A percentile compares a stretch with the other conserved stretches of the same genome.
Evolutionary conservation across 371 early-diverging fungal species (phyloP).

Genomic region (Apophysomyces sp.): DNA sequence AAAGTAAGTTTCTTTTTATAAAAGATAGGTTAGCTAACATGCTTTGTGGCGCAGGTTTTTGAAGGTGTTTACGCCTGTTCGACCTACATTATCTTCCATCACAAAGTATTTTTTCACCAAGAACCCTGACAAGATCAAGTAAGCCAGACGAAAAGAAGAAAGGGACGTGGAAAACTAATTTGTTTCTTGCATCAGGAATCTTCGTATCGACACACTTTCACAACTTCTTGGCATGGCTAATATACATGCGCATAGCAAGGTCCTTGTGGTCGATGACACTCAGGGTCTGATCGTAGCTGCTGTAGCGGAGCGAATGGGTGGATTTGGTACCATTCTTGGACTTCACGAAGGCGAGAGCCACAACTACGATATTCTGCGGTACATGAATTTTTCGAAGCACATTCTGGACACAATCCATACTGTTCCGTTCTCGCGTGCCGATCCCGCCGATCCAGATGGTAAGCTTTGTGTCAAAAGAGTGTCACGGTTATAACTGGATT

Average conservation of each 20-base stretch:
- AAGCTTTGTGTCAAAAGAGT: slow-evolving; percentile 2
- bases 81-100: slow-evolving; percentile 75
- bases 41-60: slow-evolving; percentile 57
- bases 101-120: slow-evolving; percentile 79
- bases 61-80: slow-evolving; percentile 81
- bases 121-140: slow-evolving; percentile 82
- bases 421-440: slow-evolving; percentile 68
- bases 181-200: slow-evolving; percentile 49
- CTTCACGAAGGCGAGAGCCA: slow-evolving; percentile 77
- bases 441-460: slow-evolving; percentile 56
- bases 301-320: slow-evolving; percentile 83
- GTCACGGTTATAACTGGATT: not conserved
- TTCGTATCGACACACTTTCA: slow-evolving; percentile 92
- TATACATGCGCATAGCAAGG: slow-evolving; percentile 60
- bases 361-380: slow-evolving; percentile 76
- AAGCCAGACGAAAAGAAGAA: slow-evolving; percentile 8
- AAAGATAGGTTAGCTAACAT: not conserved
- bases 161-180: not conserved
- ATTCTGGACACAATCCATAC: slow-evolving; percentile 56
- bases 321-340: slow-evolving; percentile 64
- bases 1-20: slow-evolving; percentile 56
- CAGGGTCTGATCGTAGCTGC: slow-evolving; percentile 46
- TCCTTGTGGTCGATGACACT: slow-evolving; percentile 78
- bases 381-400: slow-evolving; percentile 73
- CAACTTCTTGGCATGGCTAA: slow-evolving; percentile 84